Evolutionary conservation across 768 basidiomycete species (phyloP).

Genomic region (Termitomyces sp.): DNA sequence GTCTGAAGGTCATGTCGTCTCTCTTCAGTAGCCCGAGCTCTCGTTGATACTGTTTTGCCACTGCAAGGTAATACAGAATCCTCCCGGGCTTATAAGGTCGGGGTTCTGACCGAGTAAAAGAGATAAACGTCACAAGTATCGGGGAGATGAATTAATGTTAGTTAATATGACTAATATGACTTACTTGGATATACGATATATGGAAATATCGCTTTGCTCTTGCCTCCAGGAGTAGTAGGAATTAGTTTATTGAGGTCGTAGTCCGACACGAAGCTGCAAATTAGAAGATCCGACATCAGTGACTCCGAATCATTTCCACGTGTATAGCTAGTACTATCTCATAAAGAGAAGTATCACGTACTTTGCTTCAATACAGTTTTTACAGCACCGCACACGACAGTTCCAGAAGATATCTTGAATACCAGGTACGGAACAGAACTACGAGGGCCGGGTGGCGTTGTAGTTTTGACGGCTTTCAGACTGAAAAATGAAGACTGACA

Average conservation of each 20-base stretch:
- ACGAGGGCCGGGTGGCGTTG: neutral
- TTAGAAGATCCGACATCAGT: neutral
- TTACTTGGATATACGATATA: slow-evolving; percentile 22
- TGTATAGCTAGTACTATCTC: neutral
- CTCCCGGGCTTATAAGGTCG: slow-evolving; percentile 16
- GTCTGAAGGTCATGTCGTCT: slow-evolving; percentile 13
- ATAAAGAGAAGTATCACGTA: slow-evolving; percentile 3
- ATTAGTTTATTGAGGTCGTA: slow-evolving; percentile 17
- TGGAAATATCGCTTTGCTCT: slow-evolving; percentile 28
- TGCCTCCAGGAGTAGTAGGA: slow-evolving; percentile 20
- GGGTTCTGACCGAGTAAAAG: slow-evolving; percentile 13
- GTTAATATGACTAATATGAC: slow-evolving; percentile 6
- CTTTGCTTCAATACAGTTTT: slow-evolving; percentile 17
- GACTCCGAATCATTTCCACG: neutral
- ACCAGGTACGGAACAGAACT: slow-evolving; percentile 20
- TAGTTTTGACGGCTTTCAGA: neutral
- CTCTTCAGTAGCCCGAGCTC: slow-evolving; percentile 22
- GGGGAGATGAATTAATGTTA: neutral
- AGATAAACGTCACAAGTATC: neutral
- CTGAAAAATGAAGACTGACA: slow-evolving; percentile 25
- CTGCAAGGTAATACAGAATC: slow-evolving; percentile 24
- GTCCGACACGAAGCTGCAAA: slow-evolving; percentile 16
- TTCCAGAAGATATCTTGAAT: slow-evolving; percentile 20
- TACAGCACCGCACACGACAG: slow-evolving; percentile 22
- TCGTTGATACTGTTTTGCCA: slow-evolving; percentile 20